These are phyloP conservation scores for Sugiyamaella novakii DNA, from an alignment of 1,139 yeast species.

Conservation along the genomic window DNA sequence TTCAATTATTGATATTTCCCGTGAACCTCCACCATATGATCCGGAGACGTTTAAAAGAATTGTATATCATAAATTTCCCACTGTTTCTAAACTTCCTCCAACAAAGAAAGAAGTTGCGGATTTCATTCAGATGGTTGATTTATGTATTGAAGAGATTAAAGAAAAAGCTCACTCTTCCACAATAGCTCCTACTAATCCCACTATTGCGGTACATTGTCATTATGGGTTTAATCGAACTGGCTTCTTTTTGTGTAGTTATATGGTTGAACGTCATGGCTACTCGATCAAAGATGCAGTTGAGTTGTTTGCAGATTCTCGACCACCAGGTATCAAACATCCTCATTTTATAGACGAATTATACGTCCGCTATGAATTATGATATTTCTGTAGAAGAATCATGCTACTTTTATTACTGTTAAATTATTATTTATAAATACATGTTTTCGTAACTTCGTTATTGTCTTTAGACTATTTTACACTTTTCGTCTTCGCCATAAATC, in stretches of 20 bases:
- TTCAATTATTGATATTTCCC: conserved; percentile 71
- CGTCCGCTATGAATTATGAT: conserved; percentile 52
- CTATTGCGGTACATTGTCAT: conserved; percentile 75
- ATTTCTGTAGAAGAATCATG: not conserved
- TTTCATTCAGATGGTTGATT: conserved; percentile 58
- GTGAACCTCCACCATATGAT: conserved; percentile 75
- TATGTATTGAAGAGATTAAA: conserved; percentile 44
- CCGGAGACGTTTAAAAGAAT: conserved; percentile 58
- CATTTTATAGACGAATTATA: conserved; percentile 76
- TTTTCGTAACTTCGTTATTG: conserved; percentile 8
- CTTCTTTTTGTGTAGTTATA: conserved; percentile 67
- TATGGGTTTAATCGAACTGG: conserved; percentile 84
- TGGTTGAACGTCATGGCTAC: conserved; percentile 63
- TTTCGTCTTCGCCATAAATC: conserved; percentile 21
- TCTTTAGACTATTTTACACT: conserved; percentile 1
- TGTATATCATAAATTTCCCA: conserved; percentile 68
- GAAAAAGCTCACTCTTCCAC: conserved; percentile 30
- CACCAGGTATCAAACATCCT: conserved; percentile 77
- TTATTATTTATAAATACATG: conserved; percentile 1
- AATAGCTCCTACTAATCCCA: conserved; percentile 27
- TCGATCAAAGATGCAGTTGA: conserved; percentile 63
- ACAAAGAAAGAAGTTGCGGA: conserved; percentile 60
- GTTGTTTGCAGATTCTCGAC: conserved; percentile 59
- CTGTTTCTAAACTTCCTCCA: conserved; percentile 78
- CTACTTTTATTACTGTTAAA: not conserved